Conservation (phyloP, 257 asterid genomes). For the Ehretia macrophylla region DNA sequence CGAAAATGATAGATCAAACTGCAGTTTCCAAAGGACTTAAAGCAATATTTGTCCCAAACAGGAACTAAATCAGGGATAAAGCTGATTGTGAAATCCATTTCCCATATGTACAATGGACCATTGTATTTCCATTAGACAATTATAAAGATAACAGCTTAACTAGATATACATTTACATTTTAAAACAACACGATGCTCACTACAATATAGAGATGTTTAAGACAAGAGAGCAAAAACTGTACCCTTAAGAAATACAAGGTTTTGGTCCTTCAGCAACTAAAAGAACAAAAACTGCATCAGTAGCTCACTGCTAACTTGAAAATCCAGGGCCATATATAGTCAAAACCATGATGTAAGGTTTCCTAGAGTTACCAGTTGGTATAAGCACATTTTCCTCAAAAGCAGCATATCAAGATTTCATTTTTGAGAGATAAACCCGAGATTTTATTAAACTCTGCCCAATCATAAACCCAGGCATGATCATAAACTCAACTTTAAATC, state of each 20-base stretch:
- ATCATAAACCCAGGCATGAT: conserved; percentile 70
- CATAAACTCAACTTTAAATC: conserved; percentile 71
- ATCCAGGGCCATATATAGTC: not conserved
- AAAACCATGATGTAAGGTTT: not conserved
- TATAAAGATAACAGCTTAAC: not conserved
- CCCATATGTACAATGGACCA: no score
- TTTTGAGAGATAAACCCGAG: conserved; percentile 64
- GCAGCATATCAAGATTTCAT: conserved; percentile 17
- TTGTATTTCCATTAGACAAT: no score
- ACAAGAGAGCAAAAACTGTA: not conserved
- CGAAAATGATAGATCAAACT: no score
- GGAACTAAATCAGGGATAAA: no score
- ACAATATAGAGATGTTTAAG: conserved; percentile 10
- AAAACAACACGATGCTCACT: not conserved
- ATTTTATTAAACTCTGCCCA: conserved; percentile 47
- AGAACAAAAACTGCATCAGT: not conserved
- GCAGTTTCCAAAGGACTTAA: no score
- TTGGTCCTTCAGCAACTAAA: not conserved
- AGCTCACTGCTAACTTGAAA: conserved; percentile 3
- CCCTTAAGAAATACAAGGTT: conserved; percentile 1
- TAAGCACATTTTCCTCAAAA: conserved; percentile 16
- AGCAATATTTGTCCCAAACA: no score
- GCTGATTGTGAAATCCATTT: not conserved
- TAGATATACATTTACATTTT: conserved; percentile 6
- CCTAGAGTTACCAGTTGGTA: conserved; percentile 11